Conservation (phyloP, 116 monocot species). For the Cymodocea nodosa region DNA sequence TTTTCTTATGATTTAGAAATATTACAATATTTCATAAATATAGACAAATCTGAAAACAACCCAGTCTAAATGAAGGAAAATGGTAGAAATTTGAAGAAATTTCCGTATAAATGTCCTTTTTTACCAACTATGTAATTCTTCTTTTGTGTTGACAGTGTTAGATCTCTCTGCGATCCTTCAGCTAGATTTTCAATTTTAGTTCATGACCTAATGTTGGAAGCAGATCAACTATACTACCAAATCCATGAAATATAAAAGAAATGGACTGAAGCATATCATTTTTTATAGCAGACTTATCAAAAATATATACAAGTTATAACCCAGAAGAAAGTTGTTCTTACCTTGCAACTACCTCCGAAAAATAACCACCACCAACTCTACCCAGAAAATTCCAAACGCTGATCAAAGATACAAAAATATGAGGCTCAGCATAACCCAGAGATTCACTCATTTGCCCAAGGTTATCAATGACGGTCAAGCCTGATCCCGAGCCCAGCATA, state of each 20-base stretch:
- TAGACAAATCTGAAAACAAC: too few species aligned
- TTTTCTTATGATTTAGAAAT: too few species aligned
- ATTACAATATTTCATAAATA: too few species aligned
- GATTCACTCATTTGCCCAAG: constrained; percentile 93
- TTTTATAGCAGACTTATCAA: not conserved
- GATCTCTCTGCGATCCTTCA: too few species aligned
- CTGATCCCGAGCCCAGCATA: constrained; percentile 67
- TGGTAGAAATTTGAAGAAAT: too few species aligned
- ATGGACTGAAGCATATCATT: not conserved
- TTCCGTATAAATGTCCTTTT: too few species aligned
- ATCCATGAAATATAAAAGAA: not conserved
- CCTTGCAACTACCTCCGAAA: constrained; percentile 79
- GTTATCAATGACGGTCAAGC: constrained; percentile 83
- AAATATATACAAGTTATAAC: not conserved
- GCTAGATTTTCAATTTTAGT: too few species aligned
- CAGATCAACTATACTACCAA: not conserved
- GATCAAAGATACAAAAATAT: constrained; percentile 88
- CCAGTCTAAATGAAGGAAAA: too few species aligned
- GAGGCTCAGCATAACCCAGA: constrained; percentile 55
- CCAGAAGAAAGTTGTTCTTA: constrained; percentile 4
- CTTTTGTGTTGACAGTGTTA: too few species aligned
- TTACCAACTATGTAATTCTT: too few species aligned
- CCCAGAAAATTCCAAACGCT: constrained; percentile 98
- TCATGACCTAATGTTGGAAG: too few species aligned
- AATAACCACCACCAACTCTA: constrained; percentile 74